phyloP scores from a whole-genome alignment of 306 rosid genomes.

The Dicorynia guianensis region DNA sequence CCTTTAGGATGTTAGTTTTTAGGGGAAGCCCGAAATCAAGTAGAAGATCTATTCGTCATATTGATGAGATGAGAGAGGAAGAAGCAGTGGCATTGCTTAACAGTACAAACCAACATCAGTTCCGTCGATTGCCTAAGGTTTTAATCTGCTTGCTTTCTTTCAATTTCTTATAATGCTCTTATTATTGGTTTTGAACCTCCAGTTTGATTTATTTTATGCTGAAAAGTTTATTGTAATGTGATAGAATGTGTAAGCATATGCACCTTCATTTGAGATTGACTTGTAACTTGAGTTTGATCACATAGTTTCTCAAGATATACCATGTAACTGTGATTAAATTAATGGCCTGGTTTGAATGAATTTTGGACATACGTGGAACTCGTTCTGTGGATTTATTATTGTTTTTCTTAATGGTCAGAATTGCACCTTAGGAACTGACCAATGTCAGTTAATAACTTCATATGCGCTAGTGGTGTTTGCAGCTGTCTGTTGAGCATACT shows the following conservation, averaged over 20 bases:
- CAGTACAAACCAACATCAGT: slow-evolving; percentile 36
- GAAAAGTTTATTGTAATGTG: neutral
- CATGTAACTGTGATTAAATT: slow-evolving; percentile 1
- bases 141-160: neutral
- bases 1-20: slow-evolving; percentile 79
- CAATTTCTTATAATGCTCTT: neutral
- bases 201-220: neutral
- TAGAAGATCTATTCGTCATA: slow-evolving; percentile 57
- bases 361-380: neutral
- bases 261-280: slow-evolving; percentile 7
- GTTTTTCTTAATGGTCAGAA: neutral
- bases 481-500: neutral
- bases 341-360: slow-evolving; percentile 4
- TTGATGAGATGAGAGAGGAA: slow-evolving; percentile 66
- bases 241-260: slow-evolving; percentile 7
- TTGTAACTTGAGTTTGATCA: slow-evolving; percentile 1
- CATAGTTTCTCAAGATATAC: neutral
- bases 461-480: neutral
- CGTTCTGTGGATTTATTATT: neutral
- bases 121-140: slow-evolving; percentile 70
- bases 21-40: slow-evolving; percentile 84
- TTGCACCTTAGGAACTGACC: neutral
- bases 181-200: slow-evolving; percentile 3
- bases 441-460: neutral
- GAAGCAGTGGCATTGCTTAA: slow-evolving; percentile 50